Evolutionary conservation across 2,329 filamentous ascomycete genomes (phyloP).

Genomic region (Cordyceps farinosa): DNA sequence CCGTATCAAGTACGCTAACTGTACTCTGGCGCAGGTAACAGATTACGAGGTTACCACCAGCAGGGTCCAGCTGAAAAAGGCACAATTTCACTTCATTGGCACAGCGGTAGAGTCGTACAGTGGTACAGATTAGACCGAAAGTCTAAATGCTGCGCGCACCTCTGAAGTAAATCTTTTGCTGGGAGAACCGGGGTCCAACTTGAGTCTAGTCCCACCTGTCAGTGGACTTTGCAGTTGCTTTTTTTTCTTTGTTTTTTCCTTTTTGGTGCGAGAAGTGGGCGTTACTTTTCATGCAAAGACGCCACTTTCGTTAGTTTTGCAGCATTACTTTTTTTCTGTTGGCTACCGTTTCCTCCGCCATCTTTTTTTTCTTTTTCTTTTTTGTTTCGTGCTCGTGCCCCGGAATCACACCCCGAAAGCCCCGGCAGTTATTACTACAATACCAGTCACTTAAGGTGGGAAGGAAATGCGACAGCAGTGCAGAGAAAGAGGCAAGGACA

Average conservation of each 20-base stretch:
- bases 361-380: neutral
- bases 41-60: too few species aligned
- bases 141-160: too few species aligned
- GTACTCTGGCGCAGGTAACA: too few species aligned
- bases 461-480: too few species aligned
- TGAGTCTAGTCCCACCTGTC: neutral
- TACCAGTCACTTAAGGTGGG: neutral
- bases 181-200: neutral
- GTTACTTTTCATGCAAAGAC: neutral
- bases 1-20: too few species aligned
- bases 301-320: slow-evolving; percentile 5
- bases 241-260: neutral
- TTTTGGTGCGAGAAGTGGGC: neutral
- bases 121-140: too few species aligned
- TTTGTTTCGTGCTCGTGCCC: too few species aligned
- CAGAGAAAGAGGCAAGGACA: neutral
- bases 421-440: neutral
- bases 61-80: too few species aligned
- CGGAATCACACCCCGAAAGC: neutral
- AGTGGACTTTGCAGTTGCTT: neutral
- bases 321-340: neutral
- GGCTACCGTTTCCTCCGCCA: neutral
- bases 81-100: too few species aligned
- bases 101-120: too few species aligned
- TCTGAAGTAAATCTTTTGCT: too few species aligned